Conservation (phyloP, 441 rosid species). For the Pelargonium cotyledonis region DNA sequence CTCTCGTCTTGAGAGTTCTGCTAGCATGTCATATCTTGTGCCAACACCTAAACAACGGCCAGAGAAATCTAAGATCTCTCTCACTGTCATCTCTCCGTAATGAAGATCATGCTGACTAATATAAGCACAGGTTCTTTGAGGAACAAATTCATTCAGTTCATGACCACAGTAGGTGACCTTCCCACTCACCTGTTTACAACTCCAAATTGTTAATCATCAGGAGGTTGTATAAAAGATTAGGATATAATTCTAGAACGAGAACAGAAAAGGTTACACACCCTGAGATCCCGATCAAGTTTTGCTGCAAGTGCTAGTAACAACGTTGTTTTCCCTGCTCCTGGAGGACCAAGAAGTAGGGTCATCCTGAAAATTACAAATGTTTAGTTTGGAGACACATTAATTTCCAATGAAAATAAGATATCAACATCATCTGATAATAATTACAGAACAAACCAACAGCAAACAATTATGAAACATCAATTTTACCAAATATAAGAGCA, state of each 20-base stretch:
- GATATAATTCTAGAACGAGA: neutral
- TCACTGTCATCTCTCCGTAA: conserved; percentile 58
- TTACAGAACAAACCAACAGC: neutral
- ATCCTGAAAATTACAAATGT: conserved; percentile 37
- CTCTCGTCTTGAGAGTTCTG: conserved; percentile 56
- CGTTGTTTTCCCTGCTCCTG: conserved; percentile 82
- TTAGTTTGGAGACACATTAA: too few species aligned
- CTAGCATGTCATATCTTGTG: conserved; percentile 43
- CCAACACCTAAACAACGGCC: conserved; percentile 72
- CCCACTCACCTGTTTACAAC: conserved; percentile 44
- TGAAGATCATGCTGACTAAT: conserved; percentile 67
- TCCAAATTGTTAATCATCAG: neutral
- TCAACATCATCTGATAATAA: neutral
- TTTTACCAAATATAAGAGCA: neutral
- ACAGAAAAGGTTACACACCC: conserved; percentile 30
- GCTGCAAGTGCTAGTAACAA: conserved; percentile 68
- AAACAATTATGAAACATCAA: neutral
- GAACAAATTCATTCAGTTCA: conserved; percentile 49
- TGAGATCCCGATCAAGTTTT: conserved; percentile 52
- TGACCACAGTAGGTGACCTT: conserved; percentile 62
- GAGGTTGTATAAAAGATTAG: neutral
- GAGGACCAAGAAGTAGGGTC: conserved; percentile 87
- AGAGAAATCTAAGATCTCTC: conserved; percentile 68
- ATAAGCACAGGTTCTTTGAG: conserved; percentile 57
- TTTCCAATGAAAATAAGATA: too few species aligned